Evolutionary conservation across 371 early-diverging fungal species (phyloP), one percentile per base, ranked within the genome.

Genomic region (Nematocida ausubeli): DNA sequence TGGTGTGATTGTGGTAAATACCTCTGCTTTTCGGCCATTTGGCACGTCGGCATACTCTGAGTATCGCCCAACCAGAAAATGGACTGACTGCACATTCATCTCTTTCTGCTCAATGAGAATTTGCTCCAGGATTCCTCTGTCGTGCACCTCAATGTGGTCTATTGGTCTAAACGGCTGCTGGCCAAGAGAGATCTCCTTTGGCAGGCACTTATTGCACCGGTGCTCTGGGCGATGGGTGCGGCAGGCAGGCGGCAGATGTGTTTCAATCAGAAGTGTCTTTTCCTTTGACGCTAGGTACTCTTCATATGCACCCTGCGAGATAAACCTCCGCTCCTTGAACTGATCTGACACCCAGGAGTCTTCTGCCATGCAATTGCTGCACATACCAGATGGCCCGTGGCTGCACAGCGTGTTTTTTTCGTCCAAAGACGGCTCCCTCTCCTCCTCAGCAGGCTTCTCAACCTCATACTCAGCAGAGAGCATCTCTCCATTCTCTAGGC

Each of bases 111-210:
- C 92, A 44, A 88, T 85, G 63, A 97, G 86, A 82, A 96, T 92
- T 35, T 87, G 86, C 70, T 97, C 93, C 22, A 98, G 89, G n/a
- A 94, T 81, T 12, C 84, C 83, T 3, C 90, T 86, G 12, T 89
- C 88, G n/a, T 95, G 92, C 85, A 98, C 95, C 86, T 96, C 96
- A 42, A 98, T 90, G 84, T 97, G 95, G 83, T 98, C 99, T 2
- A 96, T 94, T 89, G 93, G 90, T 62, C 99, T 90, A 86, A 92
- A 97, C 30, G 88, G 84, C 90, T 93, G 84, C 51, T 70, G 56
- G 2, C 47, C 73, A 26, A 81, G 44, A 12, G 57, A 50, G 39
- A 83, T 83, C 47, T 56, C 79, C 39, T 75, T 87, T 28, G 72
- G 73, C 81, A 64, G 2, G 81, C 56, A 83, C 55, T 47, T 70